phyloP scores from a whole-genome alignment of 2,329 filamentous ascomycete species.

The Endothia cerciana region DNA sequence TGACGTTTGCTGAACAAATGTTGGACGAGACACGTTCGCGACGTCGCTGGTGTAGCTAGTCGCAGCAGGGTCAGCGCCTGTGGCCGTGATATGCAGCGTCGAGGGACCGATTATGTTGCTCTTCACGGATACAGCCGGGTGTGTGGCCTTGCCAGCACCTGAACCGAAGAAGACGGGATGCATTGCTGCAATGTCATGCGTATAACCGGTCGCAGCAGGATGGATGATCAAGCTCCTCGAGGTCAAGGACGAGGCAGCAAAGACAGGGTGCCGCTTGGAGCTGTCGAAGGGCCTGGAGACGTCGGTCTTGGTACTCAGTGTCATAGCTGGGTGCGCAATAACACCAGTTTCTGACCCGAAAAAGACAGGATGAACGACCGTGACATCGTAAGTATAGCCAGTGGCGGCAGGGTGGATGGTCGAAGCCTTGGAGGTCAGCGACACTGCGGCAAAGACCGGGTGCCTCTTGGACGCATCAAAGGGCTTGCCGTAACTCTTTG shows the following conservation, averaged over 20 bases:
- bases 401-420: slow-evolving; percentile 39
- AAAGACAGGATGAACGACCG: slow-evolving; percentile 40
- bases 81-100: neutral
- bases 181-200: slow-evolving; percentile 35
- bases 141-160: slow-evolving; percentile 31
- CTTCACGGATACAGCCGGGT: slow-evolving; percentile 32
- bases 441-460: slow-evolving; percentile 39
- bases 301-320: slow-evolving; percentile 28
- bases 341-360: slow-evolving; percentile 35
- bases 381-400: slow-evolving; percentile 36
- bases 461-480: slow-evolving; percentile 39
- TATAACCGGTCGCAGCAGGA: slow-evolving; percentile 38
- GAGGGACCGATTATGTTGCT: neutral
- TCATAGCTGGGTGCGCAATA: slow-evolving; percentile 35
- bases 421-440: slow-evolving; percentile 32
- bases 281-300: slow-evolving; percentile 32
- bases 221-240: slow-evolving; percentile 35
- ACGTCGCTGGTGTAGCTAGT: neutral
- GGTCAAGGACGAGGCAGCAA: slow-evolving; percentile 36
- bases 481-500: slow-evolving; percentile 16
- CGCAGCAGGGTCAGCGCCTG: neutral
- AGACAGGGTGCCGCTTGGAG: slow-evolving; percentile 38
- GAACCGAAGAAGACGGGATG: slow-evolving; percentile 41
- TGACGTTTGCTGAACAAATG: slow-evolving; percentile 8
- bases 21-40: neutral